Conservation (phyloP, 306 rosid genomes). For the Vigna nakashimae region DNA sequence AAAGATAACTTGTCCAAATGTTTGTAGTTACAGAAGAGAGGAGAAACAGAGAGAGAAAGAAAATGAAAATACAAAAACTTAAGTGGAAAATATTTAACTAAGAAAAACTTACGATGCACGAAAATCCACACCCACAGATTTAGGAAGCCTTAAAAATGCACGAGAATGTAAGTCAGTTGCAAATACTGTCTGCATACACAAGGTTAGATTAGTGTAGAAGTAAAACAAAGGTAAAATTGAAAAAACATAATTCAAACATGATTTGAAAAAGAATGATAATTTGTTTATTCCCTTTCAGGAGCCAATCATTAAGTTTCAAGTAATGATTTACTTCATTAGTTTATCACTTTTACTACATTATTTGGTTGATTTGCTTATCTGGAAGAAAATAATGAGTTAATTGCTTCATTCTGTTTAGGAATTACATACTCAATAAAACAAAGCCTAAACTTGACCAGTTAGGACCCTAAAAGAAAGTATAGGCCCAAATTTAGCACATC, state of each 20-base stretch:
- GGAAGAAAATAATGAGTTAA: conserved; percentile 3
- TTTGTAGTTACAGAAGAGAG: conserved; percentile 21
- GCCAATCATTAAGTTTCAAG: not conserved
- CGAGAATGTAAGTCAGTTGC: conserved; percentile 97
- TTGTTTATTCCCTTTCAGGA: not conserved
- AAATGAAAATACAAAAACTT: conserved; percentile 11
- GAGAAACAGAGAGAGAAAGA: not conserved
- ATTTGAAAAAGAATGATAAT: not conserved
- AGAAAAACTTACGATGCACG: conserved; percentile 91
- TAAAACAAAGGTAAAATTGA: conserved; percentile 27
- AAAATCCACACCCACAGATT: conserved; percentile 93
- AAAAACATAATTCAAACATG: conserved; percentile 3
- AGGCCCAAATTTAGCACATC: not conserved
- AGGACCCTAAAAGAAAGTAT: not conserved
- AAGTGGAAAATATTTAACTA: not conserved
- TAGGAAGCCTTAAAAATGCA: conserved; percentile 86
- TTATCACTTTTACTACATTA: conserved; percentile 30
- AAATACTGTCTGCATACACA: conserved; percentile 81
- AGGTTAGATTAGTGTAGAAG: conserved; percentile 37
- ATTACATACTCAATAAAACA: conserved; percentile 18
- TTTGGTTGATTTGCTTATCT: conserved; percentile 27
- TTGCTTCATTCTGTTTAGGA: conserved; percentile 26
- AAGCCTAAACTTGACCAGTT: not conserved
- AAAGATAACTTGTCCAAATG: conserved; percentile 9
- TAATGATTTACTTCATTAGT: not conserved